Evolutionary conservation across 257 asterid species (phyloP).

Genomic region (Solanum paucissectum): DNA sequence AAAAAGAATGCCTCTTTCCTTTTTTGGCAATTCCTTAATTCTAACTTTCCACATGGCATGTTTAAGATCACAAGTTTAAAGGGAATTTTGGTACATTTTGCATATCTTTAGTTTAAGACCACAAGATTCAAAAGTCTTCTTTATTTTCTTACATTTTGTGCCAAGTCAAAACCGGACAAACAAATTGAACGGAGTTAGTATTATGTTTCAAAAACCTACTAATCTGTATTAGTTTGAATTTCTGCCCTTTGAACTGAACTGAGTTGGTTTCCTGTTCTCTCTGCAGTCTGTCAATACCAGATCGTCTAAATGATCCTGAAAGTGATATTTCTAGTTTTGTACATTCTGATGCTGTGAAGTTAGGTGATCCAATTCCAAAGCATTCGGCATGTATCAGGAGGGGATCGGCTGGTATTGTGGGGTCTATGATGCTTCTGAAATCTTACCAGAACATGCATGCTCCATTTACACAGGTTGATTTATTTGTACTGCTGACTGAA

Average conservation of each 20-base stretch:
- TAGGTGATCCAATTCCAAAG: slow-evolving; percentile 10
- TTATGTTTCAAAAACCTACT: neutral
- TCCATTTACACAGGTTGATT: slow-evolving; percentile 73
- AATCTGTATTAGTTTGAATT: neutral
- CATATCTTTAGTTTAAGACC: neutral
- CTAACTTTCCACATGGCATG: neutral
- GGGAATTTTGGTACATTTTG: neutral
- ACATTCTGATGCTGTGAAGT: slow-evolving; percentile 9
- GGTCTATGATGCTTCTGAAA: slow-evolving; percentile 70
- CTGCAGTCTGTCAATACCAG: slow-evolving; percentile 22
- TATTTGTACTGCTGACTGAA: slow-evolving; percentile 10
- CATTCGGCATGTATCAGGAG: slow-evolving; percentile 32
- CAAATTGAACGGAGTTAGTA: neutral
- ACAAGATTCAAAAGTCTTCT: neutral
- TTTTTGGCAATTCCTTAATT: neutral
- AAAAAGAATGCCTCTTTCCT: neutral
- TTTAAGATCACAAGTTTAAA: neutral
- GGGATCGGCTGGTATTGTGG: slow-evolving; percentile 51
- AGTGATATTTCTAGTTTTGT: slow-evolving; percentile 5
- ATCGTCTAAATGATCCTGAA: slow-evolving; percentile 4
- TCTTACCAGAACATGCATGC: slow-evolving; percentile 54
- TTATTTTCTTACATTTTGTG: neutral
- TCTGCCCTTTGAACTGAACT: neutral
- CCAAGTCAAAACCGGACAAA: neutral
- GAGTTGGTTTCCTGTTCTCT: slow-evolving; percentile 1